Evolutionary conservation across 768 basidiomycete species (phyloP).

Genomic region (Rhizopogon vesiculosus): DNA sequence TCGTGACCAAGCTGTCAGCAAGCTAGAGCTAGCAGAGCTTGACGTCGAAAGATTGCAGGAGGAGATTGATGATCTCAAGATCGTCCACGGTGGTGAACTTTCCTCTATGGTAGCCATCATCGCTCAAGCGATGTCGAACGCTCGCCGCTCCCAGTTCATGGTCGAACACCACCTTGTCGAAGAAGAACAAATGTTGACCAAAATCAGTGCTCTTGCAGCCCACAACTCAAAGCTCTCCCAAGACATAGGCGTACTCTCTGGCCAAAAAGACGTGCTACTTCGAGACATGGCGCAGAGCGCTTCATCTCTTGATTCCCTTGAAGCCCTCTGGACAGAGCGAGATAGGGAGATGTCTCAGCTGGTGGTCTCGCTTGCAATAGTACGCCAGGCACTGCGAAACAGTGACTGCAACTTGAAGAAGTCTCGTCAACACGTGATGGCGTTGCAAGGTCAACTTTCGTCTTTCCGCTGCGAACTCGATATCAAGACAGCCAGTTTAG

Average conservation of each 20-base stretch:
- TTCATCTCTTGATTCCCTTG: constrained; percentile 6
- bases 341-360: constrained; percentile 11
- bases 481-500: background rate
- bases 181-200: constrained; percentile 1
- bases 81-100: constrained; percentile 31
- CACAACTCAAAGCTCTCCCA: constrained; percentile 11
- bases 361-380: constrained; percentile 18
- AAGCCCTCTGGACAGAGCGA: constrained; percentile 6
- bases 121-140: constrained; percentile 29
- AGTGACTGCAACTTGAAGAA: constrained; percentile 8
- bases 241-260: constrained; percentile 12
- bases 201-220: constrained; percentile 10
- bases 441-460: constrained; percentile 15
- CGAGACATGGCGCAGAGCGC: background rate
- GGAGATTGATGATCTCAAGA: constrained; percentile 10
- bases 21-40: constrained; percentile 59
- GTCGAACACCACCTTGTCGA: background rate
- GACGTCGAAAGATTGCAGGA: constrained; percentile 45
- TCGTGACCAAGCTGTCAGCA: constrained; percentile 56
- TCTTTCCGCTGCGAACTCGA: constrained; percentile 13
- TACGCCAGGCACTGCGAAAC: constrained; percentile 14
- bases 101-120: constrained; percentile 35
- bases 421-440: constrained; percentile 3
- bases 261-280: background rate
- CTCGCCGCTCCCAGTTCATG: constrained; percentile 16